Evolutionary conservation across 83 land plant species (phyloP).

Genomic region (Picea abies): DNA sequence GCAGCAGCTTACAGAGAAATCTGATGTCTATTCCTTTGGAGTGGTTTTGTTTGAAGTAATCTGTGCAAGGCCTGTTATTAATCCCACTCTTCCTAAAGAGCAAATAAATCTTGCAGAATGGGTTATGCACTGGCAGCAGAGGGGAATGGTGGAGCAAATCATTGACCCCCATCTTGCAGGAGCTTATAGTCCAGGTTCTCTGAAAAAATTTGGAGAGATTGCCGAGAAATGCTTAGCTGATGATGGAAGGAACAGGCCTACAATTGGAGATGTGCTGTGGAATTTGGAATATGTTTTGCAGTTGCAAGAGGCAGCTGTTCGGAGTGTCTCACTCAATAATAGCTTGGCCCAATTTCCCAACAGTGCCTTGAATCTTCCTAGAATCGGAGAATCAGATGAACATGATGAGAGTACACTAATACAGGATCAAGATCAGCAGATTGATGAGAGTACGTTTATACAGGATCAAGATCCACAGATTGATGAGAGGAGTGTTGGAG

Average conservation of each 20-base stretch:
- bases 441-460: not conserved
- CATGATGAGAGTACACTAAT: conserved; percentile 3
- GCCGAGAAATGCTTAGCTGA: conserved; percentile 39
- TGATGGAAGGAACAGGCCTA: conserved; percentile 31
- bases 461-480: not conserved
- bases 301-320: conserved; percentile 23
- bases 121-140: conserved; percentile 32
- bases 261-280: conserved; percentile 46
- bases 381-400: conserved; percentile 13
- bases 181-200: conserved; percentile 12
- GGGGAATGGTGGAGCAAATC: conserved; percentile 26
- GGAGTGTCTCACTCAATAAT: not conserved
- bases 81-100: conserved; percentile 34
- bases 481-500: conserved; percentile 6
- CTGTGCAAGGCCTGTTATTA: conserved; percentile 45
- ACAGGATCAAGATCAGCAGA: not conserved
- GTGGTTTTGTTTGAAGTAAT: conserved; percentile 40
- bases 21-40: conserved; percentile 50
- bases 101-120: conserved; percentile 40
- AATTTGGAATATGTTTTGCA: conserved; percentile 41
- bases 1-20: conserved; percentile 45
- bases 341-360: not conserved
- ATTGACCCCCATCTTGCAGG: conserved; percentile 32
- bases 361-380: not conserved
- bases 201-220: conserved; percentile 36